phyloP scores from a whole-genome alignment of 2,329 filamentous ascomycete species.

The Uncinocarpus reesii region DNA sequence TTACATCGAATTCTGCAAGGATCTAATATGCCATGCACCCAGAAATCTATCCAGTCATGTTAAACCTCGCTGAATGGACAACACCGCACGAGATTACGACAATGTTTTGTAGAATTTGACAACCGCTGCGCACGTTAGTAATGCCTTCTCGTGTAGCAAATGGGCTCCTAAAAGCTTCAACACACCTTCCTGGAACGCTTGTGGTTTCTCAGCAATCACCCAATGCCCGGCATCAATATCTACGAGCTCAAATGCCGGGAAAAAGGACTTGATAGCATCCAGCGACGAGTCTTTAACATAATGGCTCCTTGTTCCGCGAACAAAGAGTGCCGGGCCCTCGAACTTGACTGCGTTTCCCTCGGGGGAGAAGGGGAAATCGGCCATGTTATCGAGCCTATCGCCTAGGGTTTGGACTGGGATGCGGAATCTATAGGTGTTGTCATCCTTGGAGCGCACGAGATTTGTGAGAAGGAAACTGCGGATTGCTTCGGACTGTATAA shows the following conservation, averaged over 20 bases:
- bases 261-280: constrained; percentile 45
- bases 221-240: constrained; percentile 76
- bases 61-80: too few species aligned
- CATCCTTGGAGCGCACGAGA: constrained; percentile 48
- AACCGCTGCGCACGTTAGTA: constrained; percentile 7
- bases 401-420: constrained; percentile 66
- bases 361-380: constrained; percentile 71
- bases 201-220: constrained; percentile 80
- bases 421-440: constrained; percentile 58
- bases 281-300: constrained; percentile 26
- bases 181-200: constrained; percentile 64
- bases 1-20: too few species aligned
- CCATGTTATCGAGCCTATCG: constrained; percentile 60
- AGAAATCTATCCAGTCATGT: neutral
- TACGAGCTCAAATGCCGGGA: constrained; percentile 62
- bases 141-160: neutral
- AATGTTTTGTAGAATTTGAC: constrained; percentile 9
- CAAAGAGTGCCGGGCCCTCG: constrained; percentile 63
- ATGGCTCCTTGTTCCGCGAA: constrained; percentile 34
- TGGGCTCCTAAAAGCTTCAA: constrained; percentile 13
- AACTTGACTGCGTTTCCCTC: constrained; percentile 57
- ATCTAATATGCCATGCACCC: neutral
- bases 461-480: constrained; percentile 91
- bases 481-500: constrained; percentile 53
- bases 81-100: neutral